Conservation (phyloP, 345 rosid genomes). For the Garcia nutans region DNA sequence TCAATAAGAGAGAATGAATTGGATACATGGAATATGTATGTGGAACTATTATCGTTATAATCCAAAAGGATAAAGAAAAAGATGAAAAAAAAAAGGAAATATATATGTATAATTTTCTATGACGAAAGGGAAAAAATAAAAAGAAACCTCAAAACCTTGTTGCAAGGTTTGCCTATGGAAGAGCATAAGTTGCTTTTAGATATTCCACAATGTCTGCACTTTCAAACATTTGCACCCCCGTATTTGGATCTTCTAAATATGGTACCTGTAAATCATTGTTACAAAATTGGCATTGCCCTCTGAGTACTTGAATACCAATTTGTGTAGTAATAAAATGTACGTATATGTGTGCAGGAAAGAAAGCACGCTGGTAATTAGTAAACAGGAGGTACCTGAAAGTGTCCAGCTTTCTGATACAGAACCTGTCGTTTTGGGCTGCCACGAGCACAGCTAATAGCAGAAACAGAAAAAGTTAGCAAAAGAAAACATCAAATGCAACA, state of each 20-base stretch:
- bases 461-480: conserved; percentile 5
- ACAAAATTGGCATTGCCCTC: background rate
- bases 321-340: background rate
- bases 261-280: conserved; percentile 58
- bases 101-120: too few relatives aligned
- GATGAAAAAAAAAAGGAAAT: background rate
- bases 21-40: background rate
- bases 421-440: conserved; percentile 82
- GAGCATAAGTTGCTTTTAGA: conserved; percentile 74
- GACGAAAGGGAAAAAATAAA: background rate
- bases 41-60: background rate
- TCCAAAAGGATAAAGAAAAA: background rate
- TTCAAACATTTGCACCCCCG: conserved; percentile 86
- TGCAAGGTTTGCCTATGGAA: conserved; percentile 15
- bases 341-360: background rate
- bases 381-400: conserved; percentile 61
- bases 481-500: background rate
- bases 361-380: background rate
- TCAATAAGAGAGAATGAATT: background rate
- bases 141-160: conserved; percentile 8
- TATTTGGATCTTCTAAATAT: conserved; percentile 86
- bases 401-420: conserved; percentile 57
- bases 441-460: conserved; percentile 62
- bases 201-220: conserved; percentile 87
- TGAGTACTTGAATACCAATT: background rate